Base-by-base conservation (phyloP, 2,329 filamentous ascomycete genomes). In the Leptosphaerulina australis region DNA sequence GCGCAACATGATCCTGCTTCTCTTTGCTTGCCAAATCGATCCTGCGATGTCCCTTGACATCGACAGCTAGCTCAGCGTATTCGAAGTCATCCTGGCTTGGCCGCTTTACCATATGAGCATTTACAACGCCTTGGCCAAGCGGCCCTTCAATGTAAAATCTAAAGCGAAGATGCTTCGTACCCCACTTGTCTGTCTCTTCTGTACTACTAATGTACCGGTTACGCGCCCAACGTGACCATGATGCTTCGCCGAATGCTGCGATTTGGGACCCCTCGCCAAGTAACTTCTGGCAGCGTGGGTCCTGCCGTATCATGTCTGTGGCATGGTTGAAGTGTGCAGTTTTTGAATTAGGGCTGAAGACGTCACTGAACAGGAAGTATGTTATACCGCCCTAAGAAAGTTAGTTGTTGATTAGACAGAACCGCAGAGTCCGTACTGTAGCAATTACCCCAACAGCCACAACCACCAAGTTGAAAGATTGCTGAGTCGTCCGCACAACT, bases 291-390 rank as follows among this genome's bases (percentile, higher is more conserved):
- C 90, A 95, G 49, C 83, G 79, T 0, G 82, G 71, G 66, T 95
- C 88, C 43, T 82, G 80, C 69, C 87, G 90, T 69, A 97, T 86
- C 54, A 86, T 85, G 66, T 89, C 83, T 37, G 95, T 88, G 0
- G 90, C 90, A 56, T 88, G 87, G 76, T 95, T 96, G 80, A 96
- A 97, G 69, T 94, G 86, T 48, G 86, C 83, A 12, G 88, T 93
- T 74, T 91, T 92, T 77, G 90, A 94, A 67, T 92, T 88, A 15
- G 88, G 61, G 24, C 59, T 64, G 56, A 73, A 65, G 59, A 73
- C 65, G 54, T 72, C 69, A 53, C 59, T 55, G 62, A 71, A 73
- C 50, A 73, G 62, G 52, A 72, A 56, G 60, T 69, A 70, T 45
- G 81, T 81, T 8, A 97, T 88, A n/a, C 85, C 86, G 54, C 85